Evolutionary conservation across 306 rosid species (phyloP).

Genomic region (Quercus glauca): DNA sequence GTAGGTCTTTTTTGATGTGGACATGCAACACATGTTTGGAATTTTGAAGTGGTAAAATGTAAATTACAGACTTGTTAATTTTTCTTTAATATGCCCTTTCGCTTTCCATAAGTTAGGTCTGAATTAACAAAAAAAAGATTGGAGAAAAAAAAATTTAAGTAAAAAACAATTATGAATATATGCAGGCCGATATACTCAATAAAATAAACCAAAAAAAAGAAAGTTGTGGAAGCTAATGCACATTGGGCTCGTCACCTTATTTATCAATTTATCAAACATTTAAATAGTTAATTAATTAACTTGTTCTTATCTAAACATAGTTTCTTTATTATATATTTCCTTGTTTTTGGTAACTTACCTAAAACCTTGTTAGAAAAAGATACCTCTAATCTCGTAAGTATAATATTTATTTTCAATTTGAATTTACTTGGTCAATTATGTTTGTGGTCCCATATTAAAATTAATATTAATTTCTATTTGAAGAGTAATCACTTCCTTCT

Average conservation of each 20-base stretch:
- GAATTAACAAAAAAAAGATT: not conserved
- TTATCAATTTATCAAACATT: conserved; percentile 28
- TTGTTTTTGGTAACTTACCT: conserved; percentile 25
- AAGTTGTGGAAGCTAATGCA: conserved; percentile 39
- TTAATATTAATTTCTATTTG: conserved; percentile 13
- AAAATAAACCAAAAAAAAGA: conserved; percentile 21
- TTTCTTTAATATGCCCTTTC: conserved; percentile 16
- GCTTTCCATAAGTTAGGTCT: conserved; percentile 23
- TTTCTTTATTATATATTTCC: conserved; percentile 23
- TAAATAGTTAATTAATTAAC: conserved; percentile 4
- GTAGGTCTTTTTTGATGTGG: conserved; percentile 14
- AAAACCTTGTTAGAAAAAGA: conserved; percentile 25
- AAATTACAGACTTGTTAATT: not conserved
- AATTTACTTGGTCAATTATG: conserved; percentile 39
- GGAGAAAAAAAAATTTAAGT: not conserved
- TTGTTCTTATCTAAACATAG: conserved; percentile 41
- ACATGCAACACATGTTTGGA: conserved; percentile 6
- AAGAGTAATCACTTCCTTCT: conserved; percentile 19
- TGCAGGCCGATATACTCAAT: conserved; percentile 27
- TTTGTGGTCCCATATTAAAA: conserved; percentile 28
- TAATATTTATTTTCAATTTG: conserved; percentile 17
- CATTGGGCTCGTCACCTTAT: conserved; percentile 51
- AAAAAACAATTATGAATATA: conserved; percentile 17
- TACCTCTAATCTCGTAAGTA: conserved; percentile 29
- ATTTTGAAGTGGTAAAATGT: not conserved